A percentile compares a stretch with the other conserved stretches of the same genome.
phyloP scores from a whole-genome alignment of 1,139 yeast genomes.

The Sugiyamaella castrensis region DNA sequence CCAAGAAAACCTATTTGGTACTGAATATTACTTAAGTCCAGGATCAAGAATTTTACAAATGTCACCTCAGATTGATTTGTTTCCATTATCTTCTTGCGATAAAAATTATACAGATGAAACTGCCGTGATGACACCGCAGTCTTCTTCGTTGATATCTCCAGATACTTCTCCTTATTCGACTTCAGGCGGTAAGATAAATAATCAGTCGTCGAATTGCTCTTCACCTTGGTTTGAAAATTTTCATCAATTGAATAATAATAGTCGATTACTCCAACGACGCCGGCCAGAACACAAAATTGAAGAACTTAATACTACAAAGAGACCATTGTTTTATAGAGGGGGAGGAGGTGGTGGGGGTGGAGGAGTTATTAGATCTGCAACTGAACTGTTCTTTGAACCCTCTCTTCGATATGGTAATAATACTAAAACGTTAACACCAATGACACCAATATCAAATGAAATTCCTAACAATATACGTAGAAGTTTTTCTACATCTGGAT shows the following conservation, averaged over 20 bases:
- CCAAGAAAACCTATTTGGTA: not conserved
- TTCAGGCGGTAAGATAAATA: too few species aligned
- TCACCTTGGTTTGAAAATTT: constrained; percentile 9
- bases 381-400: constrained; percentile 6
- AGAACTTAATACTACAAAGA: constrained; percentile 8
- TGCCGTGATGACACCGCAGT: constrained; percentile 15
- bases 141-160: constrained; percentile 12
- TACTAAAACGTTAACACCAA: not conserved
- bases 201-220: not conserved
- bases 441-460: not conserved
- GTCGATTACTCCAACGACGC: constrained; percentile 10
- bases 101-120: constrained; percentile 15
- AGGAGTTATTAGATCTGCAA: constrained; percentile 8
- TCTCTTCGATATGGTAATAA: constrained; percentile 1
- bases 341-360: not conserved
- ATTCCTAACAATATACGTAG: constrained; percentile 9
- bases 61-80: constrained; percentile 12
- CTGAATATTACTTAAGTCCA: constrained; percentile 8
- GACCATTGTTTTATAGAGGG: not conserved
- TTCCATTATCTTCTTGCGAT: constrained; percentile 4
- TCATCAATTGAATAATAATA: not conserved
- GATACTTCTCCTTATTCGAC: constrained; percentile 11
- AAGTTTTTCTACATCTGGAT: constrained; percentile 15
- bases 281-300: constrained; percentile 13
- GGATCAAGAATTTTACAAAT: constrained; percentile 9